phyloP scores from a whole-genome alignment of 2,329 filamentous ascomycete species.

The Stagonosporopsis tanaceti region DNA sequence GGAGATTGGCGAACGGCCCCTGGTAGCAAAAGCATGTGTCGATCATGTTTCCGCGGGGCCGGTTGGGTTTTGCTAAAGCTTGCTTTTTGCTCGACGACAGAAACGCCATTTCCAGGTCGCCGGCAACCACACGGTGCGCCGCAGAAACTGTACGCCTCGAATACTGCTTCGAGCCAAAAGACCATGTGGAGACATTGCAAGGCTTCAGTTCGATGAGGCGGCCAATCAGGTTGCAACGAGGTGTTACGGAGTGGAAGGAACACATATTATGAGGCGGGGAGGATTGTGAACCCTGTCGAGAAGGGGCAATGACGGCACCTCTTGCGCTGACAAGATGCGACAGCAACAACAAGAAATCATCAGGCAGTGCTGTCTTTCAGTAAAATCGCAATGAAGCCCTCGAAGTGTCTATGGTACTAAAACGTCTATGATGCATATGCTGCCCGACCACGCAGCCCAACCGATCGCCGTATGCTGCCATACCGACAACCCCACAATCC shows the following conservation, averaged over 20 bases:
- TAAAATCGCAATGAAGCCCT: slow-evolving; percentile 23
- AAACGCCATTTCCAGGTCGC: slow-evolving; percentile 12
- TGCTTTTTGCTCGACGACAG: slow-evolving; percentile 12
- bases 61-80: slow-evolving; percentile 6
- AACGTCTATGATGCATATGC: slow-evolving; percentile 32
- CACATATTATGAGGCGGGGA: slow-evolving; percentile 15
- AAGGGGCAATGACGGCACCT: slow-evolving; percentile 11
- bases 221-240: slow-evolving; percentile 1
- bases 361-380: background rate
- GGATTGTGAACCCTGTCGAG: slow-evolving; percentile 17
- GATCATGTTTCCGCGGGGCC: slow-evolving; percentile 18
- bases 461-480: slow-evolving; percentile 19
- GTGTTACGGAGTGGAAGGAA: background rate
- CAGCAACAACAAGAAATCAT: background rate
- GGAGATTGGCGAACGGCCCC: slow-evolving; percentile 20
- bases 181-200: slow-evolving; percentile 1
- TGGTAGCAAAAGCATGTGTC: slow-evolving; percentile 22
- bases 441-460: slow-evolving; percentile 34
- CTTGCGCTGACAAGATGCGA: background rate
- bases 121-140: slow-evolving; percentile 6
- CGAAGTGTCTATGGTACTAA: slow-evolving; percentile 30
- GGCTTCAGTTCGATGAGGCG: slow-evolving; percentile 7
- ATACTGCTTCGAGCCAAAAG: background rate
- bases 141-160: background rate
- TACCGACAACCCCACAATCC: slow-evolving; percentile 26